Evolutionary conservation across 257 asterid species (phyloP), one percentile per base, ranked within the genome.

Genomic region (Cordia subcordata): DNA sequence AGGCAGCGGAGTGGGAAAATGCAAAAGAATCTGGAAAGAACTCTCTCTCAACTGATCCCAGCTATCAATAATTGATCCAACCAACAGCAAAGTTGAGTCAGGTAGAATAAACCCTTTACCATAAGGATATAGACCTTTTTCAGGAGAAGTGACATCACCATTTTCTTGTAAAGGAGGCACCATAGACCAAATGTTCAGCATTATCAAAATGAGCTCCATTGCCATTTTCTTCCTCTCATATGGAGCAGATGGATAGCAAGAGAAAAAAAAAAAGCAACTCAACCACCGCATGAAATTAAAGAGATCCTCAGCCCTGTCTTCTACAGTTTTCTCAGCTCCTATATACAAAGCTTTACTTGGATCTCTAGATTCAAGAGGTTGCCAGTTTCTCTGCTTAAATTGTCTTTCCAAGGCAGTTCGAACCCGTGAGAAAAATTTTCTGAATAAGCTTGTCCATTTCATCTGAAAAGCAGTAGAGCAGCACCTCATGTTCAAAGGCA

Each of bases 201-300:
- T 84, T 61, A 78, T 81, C 76, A 81, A 68, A 45, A 88, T 68
- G 72, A 92, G 93, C 58, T 84, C 96, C 96, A 82, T 92, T 4
- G 96, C 96, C 93, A 88, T 86, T 75, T 72, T 83, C 85, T 92
- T 92, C 81, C 99, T 81, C 75, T 92, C 96, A 64, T 92, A 92
- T 15, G 99, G 99, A 53, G 99, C 96, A 71, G 99, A 88, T 46
- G 99, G 99, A 69, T 92, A 92, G 77, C 95, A 92, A 57, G 95
- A 88, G 66, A 84, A 86, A 74, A 86, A 89, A 67, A 92, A 70
- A 79, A 92, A 92, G 66, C 85, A 81, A 75, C 89, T 82, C 70
- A 88, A 76, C 99, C 99, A 92, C 60, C 72, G 88, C 54, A 76
- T 82, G 67, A 86, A 87, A 69, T 75, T 72, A 54, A 79, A 88